These are phyloP conservation scores for Metschnikowia picachoensis DNA, from an alignment of 805 yeast species.

Conservation along the genomic window DNA sequence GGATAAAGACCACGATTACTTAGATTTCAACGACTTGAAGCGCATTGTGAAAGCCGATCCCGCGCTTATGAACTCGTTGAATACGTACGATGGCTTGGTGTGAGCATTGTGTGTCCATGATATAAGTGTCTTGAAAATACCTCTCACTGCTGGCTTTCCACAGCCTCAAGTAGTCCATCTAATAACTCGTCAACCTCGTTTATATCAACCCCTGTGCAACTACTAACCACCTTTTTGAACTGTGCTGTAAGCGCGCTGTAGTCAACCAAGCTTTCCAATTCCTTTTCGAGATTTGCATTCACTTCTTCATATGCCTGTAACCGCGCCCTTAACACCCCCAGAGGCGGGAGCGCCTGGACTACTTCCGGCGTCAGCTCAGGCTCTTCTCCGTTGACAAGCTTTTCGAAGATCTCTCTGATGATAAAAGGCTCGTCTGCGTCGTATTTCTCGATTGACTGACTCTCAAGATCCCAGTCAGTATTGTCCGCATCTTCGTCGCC, in stretches of 20 bases:
- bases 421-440: conserved; percentile 94
- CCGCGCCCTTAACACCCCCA: conserved; percentile 62
- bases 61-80: conserved; percentile 69
- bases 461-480: conserved; percentile 53
- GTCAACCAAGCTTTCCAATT: conserved; percentile 49
- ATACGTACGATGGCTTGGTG: conserved; percentile 76
- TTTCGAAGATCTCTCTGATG: conserved; percentile 55
- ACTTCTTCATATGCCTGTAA: conserved; percentile 76
- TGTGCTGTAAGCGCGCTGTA: conserved; percentile 48
- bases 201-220: conserved; percentile 86
- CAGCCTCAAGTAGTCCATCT: conserved; percentile 84
- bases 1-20: conserved; percentile 55
- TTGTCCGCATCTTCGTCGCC: conserved; percentile 19
- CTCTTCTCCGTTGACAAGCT: conserved; percentile 33
- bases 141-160: conserved; percentile 59
- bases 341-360: conserved; percentile 40
- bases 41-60: conserved; percentile 78
- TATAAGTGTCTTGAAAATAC: conserved; percentile 69
- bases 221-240: conserved; percentile 81
- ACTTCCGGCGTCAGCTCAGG: conserved; percentile 26
- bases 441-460: conserved; percentile 59
- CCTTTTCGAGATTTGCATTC: conserved; percentile 49
- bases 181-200: conserved; percentile 75
- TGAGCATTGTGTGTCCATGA: conserved; percentile 66
- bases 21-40: conserved; percentile 80